phyloP scores from a whole-genome alignment of 208 protist species.

The Phytomonas sp. region DNA sequence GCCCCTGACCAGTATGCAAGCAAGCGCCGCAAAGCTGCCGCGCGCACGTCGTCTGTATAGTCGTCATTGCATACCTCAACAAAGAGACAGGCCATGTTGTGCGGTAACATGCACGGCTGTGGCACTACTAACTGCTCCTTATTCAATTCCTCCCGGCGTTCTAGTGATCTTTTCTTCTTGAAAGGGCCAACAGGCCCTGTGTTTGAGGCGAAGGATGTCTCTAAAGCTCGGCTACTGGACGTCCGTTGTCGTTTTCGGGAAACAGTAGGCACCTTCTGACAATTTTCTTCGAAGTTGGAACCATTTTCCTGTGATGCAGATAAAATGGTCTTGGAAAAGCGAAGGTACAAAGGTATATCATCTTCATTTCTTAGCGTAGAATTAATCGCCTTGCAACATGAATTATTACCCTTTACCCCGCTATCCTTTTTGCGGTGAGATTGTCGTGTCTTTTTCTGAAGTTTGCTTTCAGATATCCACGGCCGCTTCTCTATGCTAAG shows the following conservation, averaged over 20 bases:
- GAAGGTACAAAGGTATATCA: neutral
- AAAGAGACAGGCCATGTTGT: constrained; percentile 26
- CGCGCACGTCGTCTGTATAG: constrained; percentile 4
- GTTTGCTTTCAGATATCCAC: neutral
- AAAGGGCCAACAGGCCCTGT: neutral
- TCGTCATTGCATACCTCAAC: constrained; percentile 16
- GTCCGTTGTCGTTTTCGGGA: neutral
- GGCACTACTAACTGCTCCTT: neutral
- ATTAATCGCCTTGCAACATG: neutral
- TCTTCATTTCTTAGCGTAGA: neutral
- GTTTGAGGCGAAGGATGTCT: neutral
- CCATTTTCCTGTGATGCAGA: neutral
- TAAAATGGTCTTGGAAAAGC: neutral
- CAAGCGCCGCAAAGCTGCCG: constrained; percentile 15
- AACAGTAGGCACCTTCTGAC: neutral
- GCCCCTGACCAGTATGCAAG: constrained; percentile 17
- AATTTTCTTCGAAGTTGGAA: neutral
- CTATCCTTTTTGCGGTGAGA: neutral
- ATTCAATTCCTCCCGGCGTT: neutral
- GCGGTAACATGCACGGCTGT: constrained; percentile 3
- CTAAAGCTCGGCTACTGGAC: neutral
- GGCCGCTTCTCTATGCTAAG: neutral
- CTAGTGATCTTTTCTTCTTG: neutral
- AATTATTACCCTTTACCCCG: neutral
- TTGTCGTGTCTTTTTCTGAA: neutral